Base-by-base conservation (phyloP, 2,329 filamentous ascomycete genomes). In the Colletotrichum tanaceti region DNA sequence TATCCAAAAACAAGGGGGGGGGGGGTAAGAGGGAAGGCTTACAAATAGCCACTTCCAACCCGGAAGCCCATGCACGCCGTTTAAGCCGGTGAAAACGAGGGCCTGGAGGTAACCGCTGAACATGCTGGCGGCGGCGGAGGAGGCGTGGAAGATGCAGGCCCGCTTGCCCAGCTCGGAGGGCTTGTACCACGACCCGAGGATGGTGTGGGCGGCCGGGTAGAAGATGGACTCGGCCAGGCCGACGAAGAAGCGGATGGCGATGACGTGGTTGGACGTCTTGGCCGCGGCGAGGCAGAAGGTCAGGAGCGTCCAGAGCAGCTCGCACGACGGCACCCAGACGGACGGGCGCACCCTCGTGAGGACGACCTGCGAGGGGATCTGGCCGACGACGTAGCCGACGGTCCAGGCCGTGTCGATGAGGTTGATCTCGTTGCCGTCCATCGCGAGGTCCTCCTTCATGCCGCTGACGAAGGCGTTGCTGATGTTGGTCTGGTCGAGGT, bases 31-130 rank as follows among this genome's bases (percentile, higher is more conserved):
- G 24, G 24, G 24, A 24, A 24, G 13, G 47, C 62, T 60, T 39
- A 68, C 66, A 32, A 82, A 82, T 5, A 82, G 74, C 79, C 79
- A 83, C 28, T 78, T 77, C 75, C 75, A 82, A 0, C 78, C 80
- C 0, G 76, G 71, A 10, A 77, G 71, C 0, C 85, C 85, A 9
- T 74, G 74, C 0, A 82, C 76, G 0, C 85, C 85, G 39, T 84
- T 84, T 0, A 89, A 78, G 1, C 66, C 66, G 22, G 83, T 83
- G 73, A 87, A 86, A 0, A 84, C 83, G 0, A 83, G 85, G 0
- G 86, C 82, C 75, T 87, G 85, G 0, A 88, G 78, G 63, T 87
- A 88, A 0, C 86, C 86, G 20, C 84, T 85, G 61, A 88, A 84
- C 83, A 89, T 87, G 24, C 79, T 77, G 0, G 84, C 86, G 0